A percentile compares a stretch with the other conserved stretches of the same genome.
phyloP scores from a whole-genome alignment of 139 green algal species.

The Haematococcus lacustris region DNA sequence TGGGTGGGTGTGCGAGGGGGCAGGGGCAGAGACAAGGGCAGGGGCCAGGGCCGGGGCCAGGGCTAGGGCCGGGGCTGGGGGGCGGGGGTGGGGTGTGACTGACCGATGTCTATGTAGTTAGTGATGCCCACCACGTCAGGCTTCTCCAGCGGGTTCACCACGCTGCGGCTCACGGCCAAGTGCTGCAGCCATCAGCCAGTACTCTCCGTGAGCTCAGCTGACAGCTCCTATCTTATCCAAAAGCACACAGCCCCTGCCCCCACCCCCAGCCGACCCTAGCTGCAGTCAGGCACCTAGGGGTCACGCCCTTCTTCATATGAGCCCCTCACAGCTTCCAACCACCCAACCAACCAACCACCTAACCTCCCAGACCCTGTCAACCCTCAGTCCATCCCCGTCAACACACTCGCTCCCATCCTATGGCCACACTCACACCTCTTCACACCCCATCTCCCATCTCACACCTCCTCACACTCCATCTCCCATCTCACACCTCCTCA shows the following conservation, averaged over 20 bases:
- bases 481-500: background rate
- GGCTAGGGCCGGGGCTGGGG: no score
- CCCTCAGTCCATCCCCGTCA: background rate
- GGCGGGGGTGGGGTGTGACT: no score
- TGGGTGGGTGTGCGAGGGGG: no score
- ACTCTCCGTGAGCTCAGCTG: background rate
- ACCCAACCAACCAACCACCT: background rate
- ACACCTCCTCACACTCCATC: background rate
- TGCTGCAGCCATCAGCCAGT: slow-evolving; percentile 43
- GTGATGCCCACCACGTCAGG: slow-evolving; percentile 71
- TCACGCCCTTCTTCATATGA: background rate
- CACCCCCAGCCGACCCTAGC: no score
- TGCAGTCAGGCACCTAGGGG: no score
- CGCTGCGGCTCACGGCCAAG: slow-evolving; percentile 34
- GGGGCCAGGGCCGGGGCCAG: no score
- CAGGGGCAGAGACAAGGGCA: no score
- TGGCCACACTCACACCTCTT: background rate
- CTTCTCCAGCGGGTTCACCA: slow-evolving; percentile 70
- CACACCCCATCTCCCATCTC: no score
- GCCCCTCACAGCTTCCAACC: background rate
- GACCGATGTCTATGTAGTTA: slow-evolving; percentile 75
- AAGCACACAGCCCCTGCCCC: no score
- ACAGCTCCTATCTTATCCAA: background rate
- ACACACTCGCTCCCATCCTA: background rate
- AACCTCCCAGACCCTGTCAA: background rate